Conservation (phyloP, 352 stramenopile genomes). For the Globisporangium cystogenes region DNA sequence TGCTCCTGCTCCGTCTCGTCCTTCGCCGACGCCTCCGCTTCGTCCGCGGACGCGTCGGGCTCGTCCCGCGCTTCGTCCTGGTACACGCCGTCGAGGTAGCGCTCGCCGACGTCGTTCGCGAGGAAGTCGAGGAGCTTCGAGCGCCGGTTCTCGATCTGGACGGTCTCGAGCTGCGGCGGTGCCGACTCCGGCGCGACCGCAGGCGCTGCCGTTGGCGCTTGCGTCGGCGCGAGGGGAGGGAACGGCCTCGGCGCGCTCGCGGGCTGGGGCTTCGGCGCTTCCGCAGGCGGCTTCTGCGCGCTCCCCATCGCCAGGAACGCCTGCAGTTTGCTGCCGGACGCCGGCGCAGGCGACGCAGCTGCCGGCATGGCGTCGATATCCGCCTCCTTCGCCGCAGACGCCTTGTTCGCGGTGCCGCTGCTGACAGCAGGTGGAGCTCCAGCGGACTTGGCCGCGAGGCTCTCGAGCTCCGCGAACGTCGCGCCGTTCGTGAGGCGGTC, state of each 20-base stretch:
- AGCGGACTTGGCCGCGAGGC: not conserved
- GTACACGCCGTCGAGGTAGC: constrained; percentile 70
- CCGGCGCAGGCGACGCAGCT: not conserved
- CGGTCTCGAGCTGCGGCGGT: not conserved
- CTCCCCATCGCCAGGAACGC: constrained; percentile 2
- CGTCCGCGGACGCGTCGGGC: constrained; percentile 15
- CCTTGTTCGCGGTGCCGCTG: not conserved
- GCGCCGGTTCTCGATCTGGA: constrained; percentile 26
- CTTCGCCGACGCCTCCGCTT: constrained; percentile 1
- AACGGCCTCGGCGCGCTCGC: not conserved
- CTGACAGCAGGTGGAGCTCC: not conserved
- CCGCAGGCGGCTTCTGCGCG: not conserved
- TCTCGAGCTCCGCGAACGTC: constrained; percentile 23
- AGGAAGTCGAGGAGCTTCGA: constrained; percentile 75
- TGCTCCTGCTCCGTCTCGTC: constrained; percentile 3
- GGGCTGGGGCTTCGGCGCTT: not conserved
- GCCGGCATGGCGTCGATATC: not conserved
- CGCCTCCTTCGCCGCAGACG: not conserved
- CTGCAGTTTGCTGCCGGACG: not conserved
- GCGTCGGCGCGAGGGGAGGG: not conserved
- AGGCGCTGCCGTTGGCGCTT: not conserved
- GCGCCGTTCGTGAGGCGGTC: constrained; percentile 42
- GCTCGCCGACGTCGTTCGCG: constrained; percentile 60
- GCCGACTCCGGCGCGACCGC: not conserved
- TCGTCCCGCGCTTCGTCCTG: constrained; percentile 46